These are phyloP conservation scores for Urochloa ruziziensis DNA, from an alignment of 176 grass and related monocot species.

Conservation along the genomic window DNA sequence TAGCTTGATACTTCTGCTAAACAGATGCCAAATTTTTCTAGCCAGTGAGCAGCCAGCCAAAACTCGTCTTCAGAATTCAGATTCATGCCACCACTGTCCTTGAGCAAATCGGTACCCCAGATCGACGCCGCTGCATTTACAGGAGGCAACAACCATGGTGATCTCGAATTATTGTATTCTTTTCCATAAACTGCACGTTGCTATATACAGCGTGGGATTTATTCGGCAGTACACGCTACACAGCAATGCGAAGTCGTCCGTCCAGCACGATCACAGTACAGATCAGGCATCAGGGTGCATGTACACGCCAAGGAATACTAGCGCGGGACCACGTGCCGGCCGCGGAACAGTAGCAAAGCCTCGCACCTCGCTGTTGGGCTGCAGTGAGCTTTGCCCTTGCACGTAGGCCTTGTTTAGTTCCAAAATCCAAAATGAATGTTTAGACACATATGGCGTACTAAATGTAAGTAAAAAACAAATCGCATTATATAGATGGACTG, in stretches of 20 bases:
- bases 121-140: not conserved
- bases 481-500: no score
- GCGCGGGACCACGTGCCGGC: conserved; percentile 6
- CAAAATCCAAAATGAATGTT: no score
- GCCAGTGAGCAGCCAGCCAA: not conserved
- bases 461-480: no score
- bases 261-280: not conserved
- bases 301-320: not conserved
- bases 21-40: not conserved
- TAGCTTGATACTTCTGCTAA: no score
- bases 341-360: not conserved
- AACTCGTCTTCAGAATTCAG: no score
- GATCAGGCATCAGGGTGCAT: not conserved
- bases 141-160: no score
- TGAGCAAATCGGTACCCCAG: not conserved
- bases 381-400: not conserved
- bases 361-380: not conserved
- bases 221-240: not conserved
- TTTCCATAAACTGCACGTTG: not conserved
- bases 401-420: no score
- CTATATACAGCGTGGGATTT: not conserved
- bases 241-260: not conserved
- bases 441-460: no score
- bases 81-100: not conserved
- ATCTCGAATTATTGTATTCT: not conserved